Conservation (phyloP, 2,329 filamentous ascomycete genomes). For the Phialocephala sp. region DNA sequence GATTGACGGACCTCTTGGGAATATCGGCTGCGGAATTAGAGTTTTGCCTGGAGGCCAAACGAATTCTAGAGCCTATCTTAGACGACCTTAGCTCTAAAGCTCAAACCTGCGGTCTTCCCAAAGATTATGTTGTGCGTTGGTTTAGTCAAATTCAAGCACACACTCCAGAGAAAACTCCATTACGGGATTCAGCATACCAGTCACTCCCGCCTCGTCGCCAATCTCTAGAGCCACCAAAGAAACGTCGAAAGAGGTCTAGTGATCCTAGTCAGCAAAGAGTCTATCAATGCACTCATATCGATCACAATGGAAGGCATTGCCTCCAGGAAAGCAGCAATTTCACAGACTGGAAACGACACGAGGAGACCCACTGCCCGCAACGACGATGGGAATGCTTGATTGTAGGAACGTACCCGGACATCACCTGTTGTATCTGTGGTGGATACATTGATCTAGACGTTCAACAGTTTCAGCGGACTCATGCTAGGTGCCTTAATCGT, state of each 20-base stretch:
- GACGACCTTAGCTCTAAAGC: neutral
- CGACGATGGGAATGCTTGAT: slow-evolving; percentile 18
- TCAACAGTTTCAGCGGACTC: neutral
- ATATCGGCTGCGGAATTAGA: slow-evolving; percentile 1
- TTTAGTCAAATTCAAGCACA: slow-evolving; percentile 5
- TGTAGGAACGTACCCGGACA: neutral
- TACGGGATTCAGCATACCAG: slow-evolving; percentile 16
- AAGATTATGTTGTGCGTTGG: slow-evolving; percentile 8
- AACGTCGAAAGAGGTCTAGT: slow-evolving; percentile 1
- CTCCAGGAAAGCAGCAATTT: slow-evolving; percentile 10
- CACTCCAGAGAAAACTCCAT: neutral
- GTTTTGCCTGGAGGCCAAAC: slow-evolving; percentile 10
- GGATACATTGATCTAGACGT: slow-evolving; percentile 2
- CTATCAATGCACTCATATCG: slow-evolving; percentile 15
- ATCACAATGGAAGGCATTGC: neutral
- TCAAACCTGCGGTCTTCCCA: neutral
- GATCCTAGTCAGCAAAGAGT: neutral
- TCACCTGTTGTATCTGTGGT: slow-evolving; percentile 7
- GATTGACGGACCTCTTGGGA: slow-evolving; percentile 3
- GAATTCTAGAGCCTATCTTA: neutral
- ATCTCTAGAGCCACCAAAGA: neutral
- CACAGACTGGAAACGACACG: slow-evolving; percentile 19
- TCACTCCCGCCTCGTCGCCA: neutral
- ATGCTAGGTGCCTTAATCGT: slow-evolving; percentile 4
- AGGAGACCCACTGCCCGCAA: slow-evolving; percentile 19